Percentiles rank a stretch among this genome's conserved stretches.
These are phyloP conservation scores for Ilex aquifolium DNA, from an alignment of 257 asterid species.

Conservation along the genomic window DNA sequence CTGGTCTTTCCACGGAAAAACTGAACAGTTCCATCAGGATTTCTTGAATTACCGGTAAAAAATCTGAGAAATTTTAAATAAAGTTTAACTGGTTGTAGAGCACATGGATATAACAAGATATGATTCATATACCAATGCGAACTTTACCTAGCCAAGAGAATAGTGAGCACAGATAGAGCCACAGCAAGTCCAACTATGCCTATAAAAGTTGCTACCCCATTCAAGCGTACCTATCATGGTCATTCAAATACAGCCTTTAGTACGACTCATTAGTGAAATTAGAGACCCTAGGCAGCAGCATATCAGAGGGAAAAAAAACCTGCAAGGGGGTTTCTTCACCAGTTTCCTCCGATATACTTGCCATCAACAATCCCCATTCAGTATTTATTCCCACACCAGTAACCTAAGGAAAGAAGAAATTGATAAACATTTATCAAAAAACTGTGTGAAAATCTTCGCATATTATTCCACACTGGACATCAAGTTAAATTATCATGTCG, in stretches of 20 bases:
- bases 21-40: conserved; percentile 73
- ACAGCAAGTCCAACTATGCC: conserved; percentile 91
- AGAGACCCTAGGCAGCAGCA: conserved; percentile 7
- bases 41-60: conserved; percentile 71
- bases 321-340: conserved; percentile 98
- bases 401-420: conserved; percentile 36
- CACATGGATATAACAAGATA: conserved; percentile 12
- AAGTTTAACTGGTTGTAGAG: conserved; percentile 6
- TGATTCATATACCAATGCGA: not conserved
- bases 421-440: conserved; percentile 14
- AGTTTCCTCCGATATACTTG: conserved; percentile 91
- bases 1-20: conserved; percentile 64
- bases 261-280: conserved; percentile 1
- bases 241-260: conserved; percentile 13
- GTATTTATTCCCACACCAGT: conserved; percentile 95
- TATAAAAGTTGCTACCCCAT: conserved; percentile 92
- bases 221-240: conserved; percentile 73
- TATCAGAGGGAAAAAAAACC: conserved; percentile 33
- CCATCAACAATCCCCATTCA: conserved; percentile 98
- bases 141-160: conserved; percentile 69
- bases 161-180: conserved; percentile 63
- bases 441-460: not conserved
- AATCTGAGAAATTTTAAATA: conserved; percentile 36
- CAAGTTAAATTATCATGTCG: no score
- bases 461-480: no score